phyloP scores from a whole-genome alignment of 257 asterid species.

The Thymus mandschuricus region DNA sequence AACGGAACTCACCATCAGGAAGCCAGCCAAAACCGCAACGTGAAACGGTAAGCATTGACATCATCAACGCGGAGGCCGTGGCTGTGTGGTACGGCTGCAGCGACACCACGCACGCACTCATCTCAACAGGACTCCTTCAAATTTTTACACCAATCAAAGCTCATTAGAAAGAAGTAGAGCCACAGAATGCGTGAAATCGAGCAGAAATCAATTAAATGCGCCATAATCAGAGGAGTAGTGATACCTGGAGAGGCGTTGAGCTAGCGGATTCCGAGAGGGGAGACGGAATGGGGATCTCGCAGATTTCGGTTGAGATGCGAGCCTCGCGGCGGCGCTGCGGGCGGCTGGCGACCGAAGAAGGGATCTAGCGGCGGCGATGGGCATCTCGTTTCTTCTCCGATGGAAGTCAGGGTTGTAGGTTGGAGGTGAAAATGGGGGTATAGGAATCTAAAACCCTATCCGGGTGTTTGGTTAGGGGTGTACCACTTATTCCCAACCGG shows the following conservation, averaged over 20 bases:
- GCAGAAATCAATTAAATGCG: neutral
- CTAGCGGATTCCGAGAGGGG: slow-evolving; percentile 48
- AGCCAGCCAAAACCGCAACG: slow-evolving; percentile 72
- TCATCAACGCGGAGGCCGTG: slow-evolving; percentile 88
- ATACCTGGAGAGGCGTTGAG: slow-evolving; percentile 66
- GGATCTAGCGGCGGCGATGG: slow-evolving; percentile 60
- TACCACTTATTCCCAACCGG: too few species aligned
- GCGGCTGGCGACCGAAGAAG: slow-evolving; percentile 62
- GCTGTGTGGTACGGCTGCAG: slow-evolving; percentile 78
- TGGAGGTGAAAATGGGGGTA: neutral
- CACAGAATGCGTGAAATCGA: too few species aligned
- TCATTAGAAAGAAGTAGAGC: neutral
- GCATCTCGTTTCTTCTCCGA: slow-evolving; percentile 37
- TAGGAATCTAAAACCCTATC: neutral
- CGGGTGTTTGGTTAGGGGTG: too few species aligned
- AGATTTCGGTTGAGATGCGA: slow-evolving; percentile 59
- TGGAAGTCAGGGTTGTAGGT: neutral
- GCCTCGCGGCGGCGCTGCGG: slow-evolving; percentile 58
- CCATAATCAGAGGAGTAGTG: neutral
- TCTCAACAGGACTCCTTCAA: slow-evolving; percentile 61
- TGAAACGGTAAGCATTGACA: slow-evolving; percentile 78
- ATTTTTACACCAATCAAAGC: neutral
- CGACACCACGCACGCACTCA: slow-evolving; percentile 76
- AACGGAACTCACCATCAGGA: slow-evolving; percentile 58
- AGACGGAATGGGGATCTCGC: slow-evolving; percentile 59